Evolutionary conservation across 192 early-diverging fungal genomes (phyloP).

Genomic region (Coemansia sp.): DNA sequence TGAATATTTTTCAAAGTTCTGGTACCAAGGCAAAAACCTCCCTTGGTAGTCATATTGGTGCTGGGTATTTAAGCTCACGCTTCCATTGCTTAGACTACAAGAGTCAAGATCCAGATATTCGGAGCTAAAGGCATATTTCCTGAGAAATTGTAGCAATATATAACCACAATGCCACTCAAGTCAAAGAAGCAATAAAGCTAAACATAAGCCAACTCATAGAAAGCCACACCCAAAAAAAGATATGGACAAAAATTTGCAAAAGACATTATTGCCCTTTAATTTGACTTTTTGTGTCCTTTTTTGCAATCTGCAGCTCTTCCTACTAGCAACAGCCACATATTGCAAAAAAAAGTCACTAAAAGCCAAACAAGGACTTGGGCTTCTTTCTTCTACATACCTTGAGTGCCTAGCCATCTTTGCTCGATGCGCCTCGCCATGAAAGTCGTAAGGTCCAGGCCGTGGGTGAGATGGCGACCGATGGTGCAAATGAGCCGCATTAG

Average conservation of each 20-base stretch:
- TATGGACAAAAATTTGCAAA: slow-evolving; percentile 2
- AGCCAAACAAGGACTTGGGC: background rate
- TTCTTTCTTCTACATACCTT: slow-evolving; percentile 35
- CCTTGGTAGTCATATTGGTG: background rate
- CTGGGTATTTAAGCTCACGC: background rate
- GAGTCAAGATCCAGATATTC: background rate
- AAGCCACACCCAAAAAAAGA: slow-evolving; percentile 10
- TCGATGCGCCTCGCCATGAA: slow-evolving; percentile 30
- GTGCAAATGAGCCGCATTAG: background rate
- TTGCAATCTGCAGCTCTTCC: background rate
- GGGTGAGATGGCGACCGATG: slow-evolving; percentile 23
- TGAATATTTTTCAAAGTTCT: background rate
- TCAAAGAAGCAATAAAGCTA: slow-evolving; percentile 7
- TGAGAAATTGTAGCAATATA: slow-evolving; percentile 16
- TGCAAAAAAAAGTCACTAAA: background rate
- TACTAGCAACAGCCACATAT: background rate
- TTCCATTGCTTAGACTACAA: background rate
- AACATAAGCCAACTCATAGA: background rate
- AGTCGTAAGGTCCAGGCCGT: slow-evolving; percentile 33
- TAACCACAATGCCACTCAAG: slow-evolving; percentile 7
- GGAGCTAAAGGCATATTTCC: background rate
- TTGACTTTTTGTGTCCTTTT: background rate
- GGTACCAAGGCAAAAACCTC: background rate
- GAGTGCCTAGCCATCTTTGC: slow-evolving; percentile 43
- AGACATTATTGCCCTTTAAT: slow-evolving; percentile 6